Conservation (phyloP, 2,329 filamentous ascomycete species). For the Aspergillus sp. region DNA sequence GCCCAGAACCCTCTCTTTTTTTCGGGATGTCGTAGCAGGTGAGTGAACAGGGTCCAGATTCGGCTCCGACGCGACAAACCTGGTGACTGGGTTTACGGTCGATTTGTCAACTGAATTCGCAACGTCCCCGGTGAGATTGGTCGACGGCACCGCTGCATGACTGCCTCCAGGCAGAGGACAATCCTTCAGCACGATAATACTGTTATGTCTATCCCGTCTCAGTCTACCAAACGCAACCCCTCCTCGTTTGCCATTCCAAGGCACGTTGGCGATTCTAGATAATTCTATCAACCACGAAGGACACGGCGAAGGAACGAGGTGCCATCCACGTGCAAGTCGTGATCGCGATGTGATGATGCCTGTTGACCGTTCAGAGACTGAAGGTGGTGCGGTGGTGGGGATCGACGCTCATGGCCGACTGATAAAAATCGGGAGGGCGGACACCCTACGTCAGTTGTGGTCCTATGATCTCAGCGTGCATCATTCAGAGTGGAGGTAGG, state of each 20-base stretch:
- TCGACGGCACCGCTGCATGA: not conserved
- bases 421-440: constrained; percentile 6
- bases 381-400: constrained; percentile 11
- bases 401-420: constrained; percentile 13
- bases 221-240: not conserved
- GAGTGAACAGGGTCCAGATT: constrained; percentile 14
- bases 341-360: not conserved
- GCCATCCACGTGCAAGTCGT: constrained; percentile 8
- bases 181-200: not conserved
- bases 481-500: constrained; percentile 15
- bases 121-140: not conserved
- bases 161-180: not conserved
- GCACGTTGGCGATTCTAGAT: not conserved
- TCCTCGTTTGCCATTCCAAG: not conserved
- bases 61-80: constrained; percentile 7
- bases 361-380: constrained; percentile 6
- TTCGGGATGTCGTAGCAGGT: constrained; percentile 6
- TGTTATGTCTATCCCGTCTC: not conserved
- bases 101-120: not conserved
- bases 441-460: constrained; percentile 23
- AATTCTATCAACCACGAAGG: not conserved
- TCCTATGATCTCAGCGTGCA: constrained; percentile 28
- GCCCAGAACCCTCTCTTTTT: constrained; percentile 3
- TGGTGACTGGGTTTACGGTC: constrained; percentile 13
- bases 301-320: not conserved